phyloP scores from a whole-genome alignment of 73 alveolate genomes.

The Tetrahymena thermophila region DNA sequence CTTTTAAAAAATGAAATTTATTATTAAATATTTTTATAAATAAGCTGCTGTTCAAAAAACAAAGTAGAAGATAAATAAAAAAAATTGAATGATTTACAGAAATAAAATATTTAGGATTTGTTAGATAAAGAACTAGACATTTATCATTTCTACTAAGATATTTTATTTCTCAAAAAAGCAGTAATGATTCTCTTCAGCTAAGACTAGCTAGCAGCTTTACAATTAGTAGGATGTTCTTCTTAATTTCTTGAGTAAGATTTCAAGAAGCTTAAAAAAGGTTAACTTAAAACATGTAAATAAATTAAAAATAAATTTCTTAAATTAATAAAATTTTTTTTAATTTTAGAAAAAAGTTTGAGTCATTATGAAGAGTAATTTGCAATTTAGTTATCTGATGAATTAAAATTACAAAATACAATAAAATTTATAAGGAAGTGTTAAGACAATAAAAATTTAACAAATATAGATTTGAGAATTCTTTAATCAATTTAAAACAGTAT shows the following conservation, averaged over 20 bases:
- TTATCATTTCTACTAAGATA: neutral
- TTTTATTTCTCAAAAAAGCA: neutral
- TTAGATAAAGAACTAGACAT: neutral
- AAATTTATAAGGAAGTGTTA: neutral
- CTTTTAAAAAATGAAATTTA: too few species aligned
- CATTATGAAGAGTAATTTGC: neutral
- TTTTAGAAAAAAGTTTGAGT: neutral
- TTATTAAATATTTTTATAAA: too few species aligned
- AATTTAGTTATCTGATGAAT: neutral
- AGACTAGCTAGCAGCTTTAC: neutral
- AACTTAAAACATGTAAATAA: too few species aligned
- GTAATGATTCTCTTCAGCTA: neutral
- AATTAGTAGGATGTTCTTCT: neutral
- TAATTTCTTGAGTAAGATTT: neutral
- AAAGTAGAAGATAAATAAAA: too few species aligned
- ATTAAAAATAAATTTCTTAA: too few species aligned
- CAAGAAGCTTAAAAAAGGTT: too few species aligned
- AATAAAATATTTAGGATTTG: too few species aligned
- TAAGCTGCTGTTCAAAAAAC: neutral
- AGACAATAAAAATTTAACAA: too few species aligned
- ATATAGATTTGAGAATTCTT: neutral
- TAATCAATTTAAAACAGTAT: neutral
- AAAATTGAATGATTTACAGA: too few species aligned
- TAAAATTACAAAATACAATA: too few species aligned
- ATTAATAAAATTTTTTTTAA: too few species aligned